A percentile compares a stretch with the other conserved stretches of the same genome.
phyloP scores from a whole-genome alignment of 2,329 filamentous ascomycete genomes.

The Colletotrichum melonis region DNA sequence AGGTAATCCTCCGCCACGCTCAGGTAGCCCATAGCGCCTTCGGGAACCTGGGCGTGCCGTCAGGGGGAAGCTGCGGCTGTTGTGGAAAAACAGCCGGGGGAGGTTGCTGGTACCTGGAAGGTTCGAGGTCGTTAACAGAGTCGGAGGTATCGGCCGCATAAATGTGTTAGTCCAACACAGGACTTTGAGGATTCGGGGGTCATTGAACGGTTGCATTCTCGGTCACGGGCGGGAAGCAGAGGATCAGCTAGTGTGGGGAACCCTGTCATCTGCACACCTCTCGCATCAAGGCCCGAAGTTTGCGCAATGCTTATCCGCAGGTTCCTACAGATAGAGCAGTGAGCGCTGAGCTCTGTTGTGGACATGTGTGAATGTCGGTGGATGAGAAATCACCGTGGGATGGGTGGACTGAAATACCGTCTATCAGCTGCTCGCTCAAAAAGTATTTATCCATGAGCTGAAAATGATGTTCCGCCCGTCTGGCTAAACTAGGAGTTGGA shows the following conservation, averaged over 20 bases:
- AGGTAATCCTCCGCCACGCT: constrained; percentile 19
- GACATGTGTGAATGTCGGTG: not conserved
- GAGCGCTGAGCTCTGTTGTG: not conserved
- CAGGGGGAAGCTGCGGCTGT: not conserved
- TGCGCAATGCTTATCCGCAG: not conserved
- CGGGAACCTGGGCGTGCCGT: not conserved
- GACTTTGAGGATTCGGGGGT: not conserved
- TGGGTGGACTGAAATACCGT: not conserved
- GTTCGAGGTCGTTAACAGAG: not conserved
- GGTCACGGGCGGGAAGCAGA: constrained; percentile 25
- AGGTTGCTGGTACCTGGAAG: not conserved
- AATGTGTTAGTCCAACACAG: not conserved
- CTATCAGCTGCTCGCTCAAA: not conserved
- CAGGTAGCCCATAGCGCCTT: not conserved
- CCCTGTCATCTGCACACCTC: constrained; percentile 20
- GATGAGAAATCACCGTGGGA: not conserved
- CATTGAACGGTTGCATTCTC: constrained; percentile 14
- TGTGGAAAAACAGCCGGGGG: not conserved
- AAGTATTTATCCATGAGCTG: not conserved
- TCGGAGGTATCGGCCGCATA: fast-evolving
- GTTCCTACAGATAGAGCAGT: too few relatives aligned
- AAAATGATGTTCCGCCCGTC: not conserved
- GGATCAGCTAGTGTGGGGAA: constrained; percentile 16
- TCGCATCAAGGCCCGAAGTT: not conserved
- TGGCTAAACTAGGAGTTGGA: not conserved